Evolutionary conservation across 140 eudicot species (phyloP), one percentile per base, ranked within the genome.

Genomic region (Flaveria floridana): DNA sequence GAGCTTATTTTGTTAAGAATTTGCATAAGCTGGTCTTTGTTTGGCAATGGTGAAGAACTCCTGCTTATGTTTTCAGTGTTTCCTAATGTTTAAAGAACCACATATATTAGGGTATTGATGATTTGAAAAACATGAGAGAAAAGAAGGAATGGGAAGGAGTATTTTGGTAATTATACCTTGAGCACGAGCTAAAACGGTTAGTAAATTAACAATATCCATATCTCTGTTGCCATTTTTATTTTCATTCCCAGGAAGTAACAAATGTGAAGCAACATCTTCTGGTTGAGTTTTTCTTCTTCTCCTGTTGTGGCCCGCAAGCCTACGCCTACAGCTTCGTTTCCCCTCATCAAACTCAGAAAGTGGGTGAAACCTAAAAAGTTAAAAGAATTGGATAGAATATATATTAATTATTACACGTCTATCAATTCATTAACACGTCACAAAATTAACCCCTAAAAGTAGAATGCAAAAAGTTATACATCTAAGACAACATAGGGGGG

Each of bases 331-430:
- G 77, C 98, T 93, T 81, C 98, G 76, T 75, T 93, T 93, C 4
- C 98, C 97, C 78, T 93, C 98, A 25, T 90, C 98, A 73, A 93
- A 93, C 69, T 93, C 98, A 1, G 91, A 80, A 78, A 93, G 96
- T 59, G 91, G 96, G 77, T 93, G 98, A 76, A 93, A 93, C 91
- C 97, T 93, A 80, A 20, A 23, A 74, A 41, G 18, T 58, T 25
- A 62, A 50, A n/a, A n/a, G 12, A 11, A 44, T 50, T 8, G 28
- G 15, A 50, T 71, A 64, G 18, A 64, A 15, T 16, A 6, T 48
- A 11, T 11, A n/a, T n/a, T n/a, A n/a, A n/a, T 15, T 4, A 4
- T 15, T 15, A 53, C 10, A 4, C 1, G 20, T 15, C 10, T 53
- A 53, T 53, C 59, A 53, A 53, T 14, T 53, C 59, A 52, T 4